Evolutionary conservation across 1,139 yeast genomes (phyloP).

Genomic region (Hansenula sp.): DNA sequence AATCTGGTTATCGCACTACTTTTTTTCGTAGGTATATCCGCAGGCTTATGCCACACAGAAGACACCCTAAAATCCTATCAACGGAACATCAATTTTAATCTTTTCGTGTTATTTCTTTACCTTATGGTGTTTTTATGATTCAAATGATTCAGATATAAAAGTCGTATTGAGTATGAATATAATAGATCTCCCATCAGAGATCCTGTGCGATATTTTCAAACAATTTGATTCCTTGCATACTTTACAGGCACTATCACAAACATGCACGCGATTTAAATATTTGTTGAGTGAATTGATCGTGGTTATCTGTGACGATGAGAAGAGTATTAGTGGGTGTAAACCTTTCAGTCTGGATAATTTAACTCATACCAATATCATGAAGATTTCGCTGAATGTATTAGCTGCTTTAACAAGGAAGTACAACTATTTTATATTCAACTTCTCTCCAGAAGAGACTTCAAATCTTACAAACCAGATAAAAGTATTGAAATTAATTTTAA

Average conservation of each 20-base stretch:
- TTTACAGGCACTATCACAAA: slow-evolving; percentile 8
- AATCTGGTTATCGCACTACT: background rate
- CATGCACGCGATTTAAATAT: slow-evolving; percentile 4
- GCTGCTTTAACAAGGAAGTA: slow-evolving; percentile 4
- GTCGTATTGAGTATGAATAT: slow-evolving; percentile 1
- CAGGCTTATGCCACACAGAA: background rate
- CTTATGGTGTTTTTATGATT: too few species aligned
- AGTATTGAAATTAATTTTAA: slow-evolving; percentile 12
- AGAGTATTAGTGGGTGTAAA: background rate
- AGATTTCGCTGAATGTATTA: slow-evolving; percentile 7
- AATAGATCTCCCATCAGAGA: slow-evolving; percentile 14
- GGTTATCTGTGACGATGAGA: slow-evolving; percentile 2
- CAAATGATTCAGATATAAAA: too few species aligned
- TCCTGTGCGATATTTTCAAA: slow-evolving; percentile 8
- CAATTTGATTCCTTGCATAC: slow-evolving; percentile 9
- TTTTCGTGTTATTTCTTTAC: too few species aligned
- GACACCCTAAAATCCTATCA: too few species aligned
- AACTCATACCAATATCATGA: slow-evolving; percentile 5
- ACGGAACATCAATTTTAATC: too few species aligned
- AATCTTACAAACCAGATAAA: slow-evolving; percentile 2
- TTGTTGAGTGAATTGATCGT: slow-evolving; percentile 9
- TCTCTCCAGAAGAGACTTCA: background rate
- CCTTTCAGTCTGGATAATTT: background rate
- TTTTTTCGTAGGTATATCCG: background rate
- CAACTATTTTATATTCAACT: slow-evolving; percentile 13